These are phyloP conservation scores for Citrullus colocynthis DNA, from an alignment of 306 rosid genomes.

Conservation along the genomic window DNA sequence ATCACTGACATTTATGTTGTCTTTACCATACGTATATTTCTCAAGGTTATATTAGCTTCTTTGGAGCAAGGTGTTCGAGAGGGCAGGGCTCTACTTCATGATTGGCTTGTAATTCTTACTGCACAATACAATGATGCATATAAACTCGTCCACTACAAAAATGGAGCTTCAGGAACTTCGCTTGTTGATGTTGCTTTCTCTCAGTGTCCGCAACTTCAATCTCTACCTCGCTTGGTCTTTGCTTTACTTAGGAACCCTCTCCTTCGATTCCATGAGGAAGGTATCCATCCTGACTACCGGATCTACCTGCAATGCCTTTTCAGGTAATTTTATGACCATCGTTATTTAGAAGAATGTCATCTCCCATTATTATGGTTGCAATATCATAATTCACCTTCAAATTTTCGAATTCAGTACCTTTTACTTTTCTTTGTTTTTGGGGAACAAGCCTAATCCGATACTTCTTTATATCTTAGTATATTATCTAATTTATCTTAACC, in stretches of 20 bases:
- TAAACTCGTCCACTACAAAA: constrained; percentile 49
- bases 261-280: constrained; percentile 91
- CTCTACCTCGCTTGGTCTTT: constrained; percentile 73
- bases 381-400: background rate
- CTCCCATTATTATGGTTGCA: background rate
- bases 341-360: background rate
- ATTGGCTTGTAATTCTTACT: constrained; percentile 93
- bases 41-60: constrained; percentile 78
- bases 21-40: background rate
- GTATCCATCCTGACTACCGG: constrained; percentile 88
- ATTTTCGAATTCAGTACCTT: background rate
- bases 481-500: background rate
- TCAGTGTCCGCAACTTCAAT: constrained; percentile 85
- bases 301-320: constrained; percentile 91
- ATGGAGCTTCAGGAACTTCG: constrained; percentile 52
- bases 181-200: constrained; percentile 78
- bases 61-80: constrained; percentile 96
- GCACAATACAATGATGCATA: constrained; percentile 85
- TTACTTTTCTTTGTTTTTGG: background rate
- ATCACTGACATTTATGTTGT: background rate
- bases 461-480: background rate
- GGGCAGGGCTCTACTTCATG: constrained; percentile 88
- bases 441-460: background rate
- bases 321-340: constrained; percentile 36
- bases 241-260: constrained; percentile 91